These are phyloP conservation scores for Pythium sukuiense DNA, from an alignment of 352 stramenopile genomes.

Conservation along the genomic window DNA sequence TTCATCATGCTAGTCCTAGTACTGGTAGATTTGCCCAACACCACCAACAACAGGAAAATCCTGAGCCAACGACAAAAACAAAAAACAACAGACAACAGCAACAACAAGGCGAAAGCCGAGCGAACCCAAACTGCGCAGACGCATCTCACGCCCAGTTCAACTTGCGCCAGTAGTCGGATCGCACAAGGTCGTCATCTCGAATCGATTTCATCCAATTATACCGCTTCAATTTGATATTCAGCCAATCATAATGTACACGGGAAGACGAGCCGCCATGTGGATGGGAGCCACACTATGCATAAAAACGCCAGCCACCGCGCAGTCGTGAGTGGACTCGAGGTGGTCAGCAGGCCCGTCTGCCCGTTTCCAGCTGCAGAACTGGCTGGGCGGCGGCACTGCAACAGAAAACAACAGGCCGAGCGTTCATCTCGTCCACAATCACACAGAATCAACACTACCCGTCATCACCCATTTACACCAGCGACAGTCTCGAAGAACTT, in stretches of 20 bases:
- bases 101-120: neutral
- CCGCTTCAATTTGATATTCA: neutral
- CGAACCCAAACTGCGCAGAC: neutral
- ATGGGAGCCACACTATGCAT: neutral
- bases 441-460: neutral
- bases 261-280: slow-evolving; percentile 30
- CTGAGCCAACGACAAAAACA: neutral
- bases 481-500: neutral
- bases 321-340: slow-evolving; percentile 9
- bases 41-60: neutral
- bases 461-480: neutral
- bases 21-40: neutral
- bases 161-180: slow-evolving; percentile 30
- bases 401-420: neutral
- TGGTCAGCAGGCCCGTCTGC: slow-evolving; percentile 4
- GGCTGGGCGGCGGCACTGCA: slow-evolving; percentile 1
- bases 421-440: neutral
- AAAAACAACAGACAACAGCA: too few species aligned
- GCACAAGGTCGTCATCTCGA: slow-evolving; percentile 11
- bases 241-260: slow-evolving; percentile 11
- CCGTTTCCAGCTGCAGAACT: slow-evolving; percentile 2
- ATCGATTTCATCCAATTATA: slow-evolving; percentile 17
- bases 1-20: neutral
- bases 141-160: slow-evolving; percentile 19
- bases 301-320: neutral